phyloP scores from a whole-genome alignment of 1,284 basidiomycete genomes.

The Cryptococcus sp. region DNA sequence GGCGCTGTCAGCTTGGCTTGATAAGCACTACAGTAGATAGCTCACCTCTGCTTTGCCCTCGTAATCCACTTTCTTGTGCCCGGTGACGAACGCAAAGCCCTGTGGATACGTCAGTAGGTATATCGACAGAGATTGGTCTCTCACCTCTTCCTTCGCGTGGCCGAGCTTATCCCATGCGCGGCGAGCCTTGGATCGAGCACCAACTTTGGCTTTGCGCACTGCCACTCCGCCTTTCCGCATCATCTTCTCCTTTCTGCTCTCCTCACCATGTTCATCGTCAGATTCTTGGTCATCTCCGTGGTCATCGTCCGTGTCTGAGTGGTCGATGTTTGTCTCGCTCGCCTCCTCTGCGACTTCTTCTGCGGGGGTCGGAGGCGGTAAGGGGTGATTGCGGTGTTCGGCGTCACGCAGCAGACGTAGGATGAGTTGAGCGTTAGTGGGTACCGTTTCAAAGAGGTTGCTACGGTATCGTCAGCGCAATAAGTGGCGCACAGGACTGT shows the following conservation, averaged over 20 bases:
- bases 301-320: slow-evolving; percentile 7
- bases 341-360: not conserved
- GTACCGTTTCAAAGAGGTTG: slow-evolving; percentile 56
- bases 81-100: slow-evolving; percentile 29
- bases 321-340: not conserved
- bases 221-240: slow-evolving; percentile 1
- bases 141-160: slow-evolving; percentile 32
- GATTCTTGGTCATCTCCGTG: slow-evolving; percentile 11
- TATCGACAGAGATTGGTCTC: slow-evolving; percentile 1
- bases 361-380: slow-evolving; percentile 56
- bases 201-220: slow-evolving; percentile 11
- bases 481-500: too few species aligned
- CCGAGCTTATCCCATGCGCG: slow-evolving; percentile 22
- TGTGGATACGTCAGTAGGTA: slow-evolving; percentile 5
- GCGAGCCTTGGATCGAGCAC: slow-evolving; percentile 8
- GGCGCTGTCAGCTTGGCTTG: not conserved
- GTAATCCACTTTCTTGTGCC: slow-evolving; percentile 28
- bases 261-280: not conserved
- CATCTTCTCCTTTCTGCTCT: slow-evolving; percentile 7
- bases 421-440: slow-evolving; percentile 60
- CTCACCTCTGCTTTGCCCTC: slow-evolving; percentile 25
- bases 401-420: slow-evolving; percentile 57
- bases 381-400: slow-evolving; percentile 55
- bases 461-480: slow-evolving; percentile 31
- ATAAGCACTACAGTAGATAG: not conserved